These are phyloP conservation scores for Opeltia flavorubescens DNA, from an alignment of 495 filamentous ascomycete genomes.

Conservation along the genomic window DNA sequence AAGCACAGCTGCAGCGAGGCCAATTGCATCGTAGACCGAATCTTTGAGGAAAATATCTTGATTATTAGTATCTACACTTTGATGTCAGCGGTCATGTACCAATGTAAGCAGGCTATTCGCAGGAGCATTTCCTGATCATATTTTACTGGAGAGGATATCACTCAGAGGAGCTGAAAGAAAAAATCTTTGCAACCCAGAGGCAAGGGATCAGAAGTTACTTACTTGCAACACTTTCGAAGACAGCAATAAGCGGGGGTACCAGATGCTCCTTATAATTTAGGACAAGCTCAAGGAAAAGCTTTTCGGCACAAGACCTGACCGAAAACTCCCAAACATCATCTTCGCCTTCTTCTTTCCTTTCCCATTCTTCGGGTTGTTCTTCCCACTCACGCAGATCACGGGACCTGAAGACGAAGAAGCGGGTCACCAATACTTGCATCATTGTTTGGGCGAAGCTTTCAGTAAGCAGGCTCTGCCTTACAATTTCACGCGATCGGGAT, in stretches of 20 bases:
- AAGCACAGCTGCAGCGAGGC: slow-evolving; percentile 66
- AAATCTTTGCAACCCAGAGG: too few relatives aligned
- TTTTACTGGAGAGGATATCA: too few relatives aligned
- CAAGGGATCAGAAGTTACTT: slow-evolving; percentile 17
- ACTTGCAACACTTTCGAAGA: slow-evolving; percentile 63
- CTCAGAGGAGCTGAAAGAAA: too few relatives aligned
- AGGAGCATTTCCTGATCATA: background rate
- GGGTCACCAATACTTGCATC: slow-evolving; percentile 69
- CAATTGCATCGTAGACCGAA: slow-evolving; percentile 84
- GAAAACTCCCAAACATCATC: slow-evolving; percentile 77
- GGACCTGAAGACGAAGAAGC: slow-evolving; percentile 77
- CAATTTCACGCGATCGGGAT: slow-evolving; percentile 41
- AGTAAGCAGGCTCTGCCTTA: slow-evolving; percentile 61
- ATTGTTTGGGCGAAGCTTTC: slow-evolving; percentile 59
- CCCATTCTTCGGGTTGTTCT: slow-evolving; percentile 88
- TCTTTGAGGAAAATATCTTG: slow-evolving; percentile 74
- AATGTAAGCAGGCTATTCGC: background rate
- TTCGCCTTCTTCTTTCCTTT: slow-evolving; percentile 63
- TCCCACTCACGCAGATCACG: slow-evolving; percentile 81
- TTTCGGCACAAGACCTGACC: slow-evolving; percentile 80
- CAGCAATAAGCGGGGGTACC: slow-evolving; percentile 57
- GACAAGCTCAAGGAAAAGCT: slow-evolving; percentile 81
- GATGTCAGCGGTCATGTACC: background rate
- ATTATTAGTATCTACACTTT: slow-evolving; percentile 32
- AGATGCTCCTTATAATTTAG: slow-evolving; percentile 72